Base-by-base conservation (phyloP, 352 stramenopile genomes). In the Globisporangium okanoganense region DNA sequence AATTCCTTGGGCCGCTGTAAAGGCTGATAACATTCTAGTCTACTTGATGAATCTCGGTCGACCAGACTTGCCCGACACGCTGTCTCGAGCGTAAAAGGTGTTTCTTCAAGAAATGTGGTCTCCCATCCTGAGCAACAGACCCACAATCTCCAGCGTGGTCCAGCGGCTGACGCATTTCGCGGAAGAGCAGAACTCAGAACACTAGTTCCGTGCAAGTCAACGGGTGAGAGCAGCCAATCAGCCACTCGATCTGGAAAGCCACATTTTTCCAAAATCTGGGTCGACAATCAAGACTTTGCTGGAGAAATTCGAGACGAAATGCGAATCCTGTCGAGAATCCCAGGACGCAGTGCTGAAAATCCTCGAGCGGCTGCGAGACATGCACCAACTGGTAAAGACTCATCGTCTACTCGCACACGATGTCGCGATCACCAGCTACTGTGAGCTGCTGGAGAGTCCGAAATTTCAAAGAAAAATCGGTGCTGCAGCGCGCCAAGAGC, bases 361-460 rank as follows among this genome's bases (percentile, higher is more conserved):
- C 43, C 41, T 54, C 20, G 5, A 33, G 13, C 55, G 55, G 2
- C 14, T 54, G 13, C 13, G 13, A 29, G 31, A 61, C 13, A 10
- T 53, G 1, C 16, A 53, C 31, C 5, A 18, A 7, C 20, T 52
- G 2, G 10, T 61, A 8, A 22, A 50, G 3, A 14, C 35, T 5
- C 31, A 27, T 13, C 27, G 43, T 31, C 13, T 36, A 5, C 4
- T 7, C 3, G 22, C 67, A 0, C 29, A 51, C 9, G 61, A 75
- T 29, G 4, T 27, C 10, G 56, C 12, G 10, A 33, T 49, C 4
- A 5, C 1, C 7, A 36, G 18, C 31, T 62, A 55, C 47, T 36
- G 36, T 25, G 18, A 62, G 14, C 16, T 62, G 35, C 44, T 62
- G 31, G n/a, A 29, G 27, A 25, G 9, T 44, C 56, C 31, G 33